Percentiles rank a stretch among this genome's conserved stretches.
phyloP scores from a whole-genome alignment of 2,329 filamentous ascomycete genomes.

The Colletotrichum tanaceti region DNA sequence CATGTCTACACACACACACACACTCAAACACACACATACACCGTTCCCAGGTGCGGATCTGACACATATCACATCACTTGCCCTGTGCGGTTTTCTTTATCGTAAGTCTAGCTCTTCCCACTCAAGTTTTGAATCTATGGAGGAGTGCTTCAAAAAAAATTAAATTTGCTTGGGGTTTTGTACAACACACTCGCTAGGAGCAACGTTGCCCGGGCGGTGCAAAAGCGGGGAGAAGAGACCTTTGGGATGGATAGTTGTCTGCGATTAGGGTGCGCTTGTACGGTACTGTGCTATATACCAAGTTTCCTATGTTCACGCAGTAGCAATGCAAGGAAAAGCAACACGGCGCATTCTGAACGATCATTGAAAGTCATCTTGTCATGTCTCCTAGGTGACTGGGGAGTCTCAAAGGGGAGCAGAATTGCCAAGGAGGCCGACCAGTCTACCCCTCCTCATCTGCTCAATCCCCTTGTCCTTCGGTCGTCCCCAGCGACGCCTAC shows the following conservation, averaged over 20 bases:
- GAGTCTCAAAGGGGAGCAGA: not conserved
- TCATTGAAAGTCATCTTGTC: not conserved
- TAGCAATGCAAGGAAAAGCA: not conserved
- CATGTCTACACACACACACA: not conserved
- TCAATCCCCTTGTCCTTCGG: not conserved
- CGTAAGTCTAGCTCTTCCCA: slow-evolving; percentile 29
- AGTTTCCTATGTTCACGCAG: slow-evolving; percentile 21
- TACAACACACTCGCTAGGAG: slow-evolving; percentile 32
- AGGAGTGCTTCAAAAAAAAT: slow-evolving; percentile 1
- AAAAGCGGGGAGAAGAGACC: not conserved
- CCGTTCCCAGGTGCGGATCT: not conserved
- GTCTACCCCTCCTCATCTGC: not conserved
- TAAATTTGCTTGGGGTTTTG: slow-evolving; percentile 17
- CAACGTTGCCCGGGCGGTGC: not conserved
- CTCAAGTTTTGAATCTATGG: not conserved
- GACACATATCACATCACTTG: not conserved
- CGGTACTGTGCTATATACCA: slow-evolving; percentile 37
- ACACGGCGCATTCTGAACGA: not conserved
- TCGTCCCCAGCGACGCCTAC: not conserved
- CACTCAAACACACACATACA: not conserved
- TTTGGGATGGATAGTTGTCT: not conserved
- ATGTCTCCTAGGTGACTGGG: not conserved
- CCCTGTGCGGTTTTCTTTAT: slow-evolving; percentile 8
- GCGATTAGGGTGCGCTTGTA: slow-evolving; percentile 21
- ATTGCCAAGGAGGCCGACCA: too few relatives aligned